phyloP scores from a whole-genome alignment of 176 grass and related monocot species.

The Alloteropsis semialata region DNA sequence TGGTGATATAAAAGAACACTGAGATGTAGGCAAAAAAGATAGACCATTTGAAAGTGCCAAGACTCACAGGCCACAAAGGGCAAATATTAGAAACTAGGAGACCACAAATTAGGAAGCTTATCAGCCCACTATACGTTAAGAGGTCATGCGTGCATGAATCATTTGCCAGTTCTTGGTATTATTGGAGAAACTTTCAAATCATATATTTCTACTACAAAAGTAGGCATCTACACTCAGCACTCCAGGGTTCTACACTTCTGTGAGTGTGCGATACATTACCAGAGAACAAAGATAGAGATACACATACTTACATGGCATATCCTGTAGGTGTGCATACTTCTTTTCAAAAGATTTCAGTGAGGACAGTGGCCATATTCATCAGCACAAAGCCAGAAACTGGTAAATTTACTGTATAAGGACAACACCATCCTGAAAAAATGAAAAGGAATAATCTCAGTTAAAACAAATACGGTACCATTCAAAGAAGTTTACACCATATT shows the following conservation, averaged over 20 bases:
- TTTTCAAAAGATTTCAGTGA: conserved; percentile 25
- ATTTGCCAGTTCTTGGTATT: not conserved
- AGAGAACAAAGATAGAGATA: not conserved
- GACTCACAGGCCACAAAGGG: not conserved
- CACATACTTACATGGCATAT: not conserved
- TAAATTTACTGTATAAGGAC: conserved; percentile 38
- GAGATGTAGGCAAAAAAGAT: not conserved
- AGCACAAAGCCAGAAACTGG: not conserved
- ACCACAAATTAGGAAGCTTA: not conserved
- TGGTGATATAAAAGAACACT: not conserved
- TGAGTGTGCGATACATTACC: not conserved
- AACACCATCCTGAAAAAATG: conserved; percentile 47
- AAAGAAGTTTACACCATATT: not conserved
- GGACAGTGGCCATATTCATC: conserved; percentile 20
- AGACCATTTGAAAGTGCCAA: not conserved
- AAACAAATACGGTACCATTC: conserved; percentile 9
- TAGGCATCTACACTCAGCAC: not conserved
- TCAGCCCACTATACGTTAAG: not conserved
- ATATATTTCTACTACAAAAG: not conserved
- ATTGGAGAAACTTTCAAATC: not conserved
- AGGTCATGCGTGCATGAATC: not conserved
- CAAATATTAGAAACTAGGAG: not conserved
- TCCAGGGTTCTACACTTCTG: not conserved
- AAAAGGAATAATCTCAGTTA: conserved; percentile 27
- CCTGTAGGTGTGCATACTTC: not conserved